Evolutionary conservation across 1,139 yeast genomes (phyloP).

Genomic region (Geotrichum siamense): DNA sequence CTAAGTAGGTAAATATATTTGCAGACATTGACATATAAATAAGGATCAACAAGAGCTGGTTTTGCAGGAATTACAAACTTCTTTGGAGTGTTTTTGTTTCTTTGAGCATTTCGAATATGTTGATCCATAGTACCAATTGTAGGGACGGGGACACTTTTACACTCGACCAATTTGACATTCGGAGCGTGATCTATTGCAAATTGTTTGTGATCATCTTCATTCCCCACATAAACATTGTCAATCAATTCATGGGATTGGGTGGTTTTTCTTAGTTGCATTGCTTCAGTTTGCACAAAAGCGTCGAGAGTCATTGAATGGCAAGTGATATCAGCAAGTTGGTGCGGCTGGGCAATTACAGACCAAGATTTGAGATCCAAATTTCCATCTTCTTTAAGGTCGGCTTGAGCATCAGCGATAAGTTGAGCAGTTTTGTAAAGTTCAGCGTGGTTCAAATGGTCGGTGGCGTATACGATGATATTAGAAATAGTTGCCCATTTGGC

Average conservation of each 20-base stretch:
- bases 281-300: not conserved
- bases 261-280: not conserved
- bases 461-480: conserved; percentile 55
- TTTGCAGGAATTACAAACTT: conserved; percentile 1
- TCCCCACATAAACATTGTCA: conserved; percentile 1
- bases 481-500: conserved; percentile 60
- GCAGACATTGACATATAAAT: conserved; percentile 7
- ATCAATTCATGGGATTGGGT: not conserved
- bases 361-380: not conserved
- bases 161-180: conserved; percentile 1
- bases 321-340: not conserved
- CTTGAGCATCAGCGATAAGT: conserved; percentile 1
- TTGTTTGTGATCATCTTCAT: not conserved
- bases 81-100: not conserved
- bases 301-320: not conserved
- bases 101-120: conserved; percentile 1
- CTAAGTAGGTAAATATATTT: conserved; percentile 3
- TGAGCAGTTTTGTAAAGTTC: not conserved
- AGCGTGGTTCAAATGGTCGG: conserved; percentile 3
- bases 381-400: not conserved
- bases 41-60: conserved; percentile 5
- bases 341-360: conserved; percentile 3
- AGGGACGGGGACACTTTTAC: conserved; percentile 6
- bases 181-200: not conserved
- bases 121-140: conserved; percentile 3